phyloP scores from a whole-genome alignment of 768 basidiomycete genomes.

The Kockovaella imperatae region DNA sequence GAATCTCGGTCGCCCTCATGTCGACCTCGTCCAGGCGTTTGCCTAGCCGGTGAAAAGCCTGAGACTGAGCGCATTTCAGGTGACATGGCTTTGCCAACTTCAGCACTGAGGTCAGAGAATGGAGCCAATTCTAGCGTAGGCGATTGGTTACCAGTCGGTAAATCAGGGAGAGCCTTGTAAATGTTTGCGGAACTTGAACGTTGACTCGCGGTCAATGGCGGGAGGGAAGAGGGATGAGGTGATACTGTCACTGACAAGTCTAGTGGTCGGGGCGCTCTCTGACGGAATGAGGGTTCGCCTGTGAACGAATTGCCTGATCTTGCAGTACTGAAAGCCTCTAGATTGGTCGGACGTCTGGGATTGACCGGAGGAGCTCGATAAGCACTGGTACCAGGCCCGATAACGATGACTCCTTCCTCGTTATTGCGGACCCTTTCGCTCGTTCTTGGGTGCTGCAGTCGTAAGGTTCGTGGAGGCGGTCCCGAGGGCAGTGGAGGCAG shows the following conservation, averaged over 20 bases:
- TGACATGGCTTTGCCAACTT: constrained; percentile 29
- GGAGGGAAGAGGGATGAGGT: no score
- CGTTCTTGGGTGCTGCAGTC: constrained; percentile 5
- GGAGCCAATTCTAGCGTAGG: constrained; percentile 3
- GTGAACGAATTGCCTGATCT: no score
- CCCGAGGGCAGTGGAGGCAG: background rate
- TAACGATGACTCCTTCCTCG: constrained; percentile 11
- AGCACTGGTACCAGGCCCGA: background rate
- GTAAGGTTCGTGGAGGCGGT: constrained; percentile 3
- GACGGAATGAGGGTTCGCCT: background rate
- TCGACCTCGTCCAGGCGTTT: background rate
- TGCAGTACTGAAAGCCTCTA: no score
- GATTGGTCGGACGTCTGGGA: no score
- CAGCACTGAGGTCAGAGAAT: constrained; percentile 2
- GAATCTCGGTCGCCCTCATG: constrained; percentile 6
- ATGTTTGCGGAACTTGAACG: no score
- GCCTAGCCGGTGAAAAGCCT: background rate
- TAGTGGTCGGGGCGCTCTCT: background rate
- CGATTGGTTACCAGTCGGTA: constrained; percentile 1
- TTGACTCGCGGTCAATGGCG: no score
- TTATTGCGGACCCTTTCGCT: background rate
- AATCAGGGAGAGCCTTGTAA: constrained; percentile 14
- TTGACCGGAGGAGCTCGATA: background rate
- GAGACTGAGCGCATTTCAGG: constrained; percentile 4
- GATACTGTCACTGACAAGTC: constrained; percentile 3